Evolutionary conservation across 768 basidiomycete genomes (phyloP).

Genomic region (Tulasnella calospora): DNA sequence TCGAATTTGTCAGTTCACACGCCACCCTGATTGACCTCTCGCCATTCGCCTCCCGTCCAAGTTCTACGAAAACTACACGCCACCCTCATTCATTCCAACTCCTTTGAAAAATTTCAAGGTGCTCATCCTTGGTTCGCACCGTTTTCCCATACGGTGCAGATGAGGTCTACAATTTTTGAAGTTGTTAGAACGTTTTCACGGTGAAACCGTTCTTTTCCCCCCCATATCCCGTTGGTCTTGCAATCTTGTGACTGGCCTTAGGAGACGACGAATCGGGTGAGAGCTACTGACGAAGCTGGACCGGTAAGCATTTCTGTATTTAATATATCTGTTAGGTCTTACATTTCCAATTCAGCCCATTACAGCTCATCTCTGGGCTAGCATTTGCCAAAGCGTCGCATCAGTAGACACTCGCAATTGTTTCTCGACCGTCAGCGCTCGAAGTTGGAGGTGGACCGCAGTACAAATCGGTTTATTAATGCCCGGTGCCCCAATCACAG

Average conservation of each 20-base stretch:
- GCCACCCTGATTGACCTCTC: too few species aligned
- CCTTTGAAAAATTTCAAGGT: too few species aligned
- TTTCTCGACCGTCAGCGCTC: not conserved
- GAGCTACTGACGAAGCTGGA: not conserved
- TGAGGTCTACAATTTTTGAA: not conserved
- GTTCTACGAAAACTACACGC: too few species aligned
- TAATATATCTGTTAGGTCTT: not conserved
- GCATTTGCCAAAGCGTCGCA: not conserved
- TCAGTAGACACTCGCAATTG: not conserved
- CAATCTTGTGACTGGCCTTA: not conserved
- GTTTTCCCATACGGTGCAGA: not conserved
- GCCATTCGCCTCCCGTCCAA: too few species aligned
- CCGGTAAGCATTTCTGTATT: not conserved
- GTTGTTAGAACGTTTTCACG: not conserved
- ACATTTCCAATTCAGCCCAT: not conserved
- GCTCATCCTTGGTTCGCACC: not conserved
- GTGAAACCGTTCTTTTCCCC: not conserved
- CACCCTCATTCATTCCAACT: too few species aligned
- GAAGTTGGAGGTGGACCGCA: not conserved
- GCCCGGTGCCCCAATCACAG: too few species aligned
- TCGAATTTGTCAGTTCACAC: too few species aligned
- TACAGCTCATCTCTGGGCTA: slow-evolving; percentile 1
- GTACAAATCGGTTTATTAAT: too few species aligned
- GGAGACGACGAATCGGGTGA: not conserved
- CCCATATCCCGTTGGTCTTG: not conserved